These are phyloP conservation scores for Kwoniella botswanensis DNA, from an alignment of 768 basidiomycete genomes.

Conservation along the genomic window DNA sequence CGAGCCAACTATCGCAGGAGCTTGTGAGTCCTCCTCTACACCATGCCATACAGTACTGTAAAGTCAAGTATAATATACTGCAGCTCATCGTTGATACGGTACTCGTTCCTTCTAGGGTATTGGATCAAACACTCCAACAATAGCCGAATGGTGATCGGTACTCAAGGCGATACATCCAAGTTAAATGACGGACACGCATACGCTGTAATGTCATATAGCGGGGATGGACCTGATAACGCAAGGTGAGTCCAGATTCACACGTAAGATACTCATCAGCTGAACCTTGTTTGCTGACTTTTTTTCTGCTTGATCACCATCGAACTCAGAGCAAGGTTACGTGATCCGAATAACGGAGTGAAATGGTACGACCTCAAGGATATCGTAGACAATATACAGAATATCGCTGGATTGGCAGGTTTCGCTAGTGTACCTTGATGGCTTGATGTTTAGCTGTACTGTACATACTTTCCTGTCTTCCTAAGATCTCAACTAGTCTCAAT, in stretches of 20 bases:
- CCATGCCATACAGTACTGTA: neutral
- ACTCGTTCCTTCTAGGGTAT: neutral
- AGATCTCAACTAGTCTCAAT: no score
- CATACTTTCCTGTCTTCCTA: no score
- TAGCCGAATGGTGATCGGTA: neutral
- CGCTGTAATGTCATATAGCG: constrained; percentile 1
- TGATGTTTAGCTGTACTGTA: no score
- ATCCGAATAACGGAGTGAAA: neutral
- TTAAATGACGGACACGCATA: neutral
- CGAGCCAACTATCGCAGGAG: neutral
- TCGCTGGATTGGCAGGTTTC: neutral
- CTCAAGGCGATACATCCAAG: neutral
- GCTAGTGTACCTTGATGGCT: neutral
- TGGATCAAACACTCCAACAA: neutral
- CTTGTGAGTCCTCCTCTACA: neutral
- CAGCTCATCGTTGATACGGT: neutral
- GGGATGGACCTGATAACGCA: neutral
- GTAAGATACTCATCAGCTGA: neutral
- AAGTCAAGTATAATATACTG: neutral
- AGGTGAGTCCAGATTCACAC: neutral
- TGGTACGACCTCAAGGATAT: constrained; percentile 1
- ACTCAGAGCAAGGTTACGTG: neutral
- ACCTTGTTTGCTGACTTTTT: neutral
- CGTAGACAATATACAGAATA: neutral
- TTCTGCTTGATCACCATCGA: neutral